These are phyloP conservation scores for Penicillium sp. DNA, from an alignment of 2,329 filamentous ascomycete genomes.

Conservation along the genomic window DNA sequence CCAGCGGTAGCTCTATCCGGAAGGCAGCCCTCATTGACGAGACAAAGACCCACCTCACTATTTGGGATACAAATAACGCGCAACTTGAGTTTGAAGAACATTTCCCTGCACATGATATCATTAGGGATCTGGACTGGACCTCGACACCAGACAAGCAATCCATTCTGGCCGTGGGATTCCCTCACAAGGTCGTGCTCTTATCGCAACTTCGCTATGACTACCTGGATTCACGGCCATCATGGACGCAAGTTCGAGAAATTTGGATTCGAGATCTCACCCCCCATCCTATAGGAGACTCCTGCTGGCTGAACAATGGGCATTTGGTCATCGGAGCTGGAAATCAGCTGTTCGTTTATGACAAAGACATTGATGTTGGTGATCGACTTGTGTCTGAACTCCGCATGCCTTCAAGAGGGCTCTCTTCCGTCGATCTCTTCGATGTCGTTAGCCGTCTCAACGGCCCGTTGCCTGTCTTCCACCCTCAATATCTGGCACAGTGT, in stretches of 20 bases:
- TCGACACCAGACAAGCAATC: conserved; percentile 87
- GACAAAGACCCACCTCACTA: conserved; percentile 72
- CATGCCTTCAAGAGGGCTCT: conserved; percentile 49
- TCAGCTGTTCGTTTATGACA: conserved; percentile 82
- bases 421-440: conserved; percentile 72
- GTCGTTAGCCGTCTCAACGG: conserved; percentile 83
- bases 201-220: conserved; percentile 92
- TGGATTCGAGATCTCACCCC: conserved; percentile 78
- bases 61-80: conserved; percentile 84
- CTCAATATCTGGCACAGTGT: conserved; percentile 84
- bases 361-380: conserved; percentile 67
- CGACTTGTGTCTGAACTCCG: conserved; percentile 60
- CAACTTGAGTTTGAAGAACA: conserved; percentile 79
- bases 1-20: conserved; percentile 81
- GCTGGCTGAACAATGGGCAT: conserved; percentile 83
- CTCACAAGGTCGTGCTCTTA: conserved; percentile 78
- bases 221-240: conserved; percentile 82
- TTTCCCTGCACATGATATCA: conserved; percentile 71
- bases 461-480: conserved; percentile 86
- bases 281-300: conserved; percentile 88
- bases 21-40: conserved; percentile 82
- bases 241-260: conserved; percentile 82
- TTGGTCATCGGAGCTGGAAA: conserved; percentile 88
- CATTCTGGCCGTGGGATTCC: conserved; percentile 88
- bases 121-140: conserved; percentile 90